Evolutionary conservation across 2,329 filamentous ascomycete genomes (phyloP).

Genomic region (Aspergillus clavatus): DNA sequence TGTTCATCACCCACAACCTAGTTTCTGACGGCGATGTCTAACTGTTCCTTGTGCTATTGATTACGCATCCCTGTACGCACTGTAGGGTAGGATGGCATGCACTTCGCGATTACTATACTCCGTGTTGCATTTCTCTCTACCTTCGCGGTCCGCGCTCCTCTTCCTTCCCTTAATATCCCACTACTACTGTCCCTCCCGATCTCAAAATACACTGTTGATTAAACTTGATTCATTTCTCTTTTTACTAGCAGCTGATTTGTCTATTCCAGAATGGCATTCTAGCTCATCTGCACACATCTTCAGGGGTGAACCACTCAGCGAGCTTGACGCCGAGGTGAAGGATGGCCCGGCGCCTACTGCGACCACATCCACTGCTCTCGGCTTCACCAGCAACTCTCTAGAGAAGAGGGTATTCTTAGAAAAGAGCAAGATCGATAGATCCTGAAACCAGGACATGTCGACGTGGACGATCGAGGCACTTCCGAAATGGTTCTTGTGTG

Average conservation of each 20-base stretch:
- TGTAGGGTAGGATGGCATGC: too few species aligned
- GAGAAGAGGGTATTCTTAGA: conserved; percentile 22
- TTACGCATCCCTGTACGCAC: too few species aligned
- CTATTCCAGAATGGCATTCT: conserved; percentile 5
- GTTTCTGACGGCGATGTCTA: too few species aligned
- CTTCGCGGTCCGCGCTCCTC: not conserved
- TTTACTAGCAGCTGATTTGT: conserved; percentile 6
- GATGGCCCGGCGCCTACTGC: conserved; percentile 24
- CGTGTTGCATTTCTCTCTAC: too few species aligned
- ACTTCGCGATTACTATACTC: too few species aligned
- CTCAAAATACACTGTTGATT: not conserved
- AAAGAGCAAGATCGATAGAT: too few species aligned
- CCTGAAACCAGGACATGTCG: conserved; percentile 18
- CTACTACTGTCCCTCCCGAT: conserved; percentile 5
- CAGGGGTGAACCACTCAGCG: conserved; percentile 17
- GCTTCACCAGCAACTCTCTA: conserved; percentile 5
- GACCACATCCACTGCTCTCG: conserved; percentile 12
- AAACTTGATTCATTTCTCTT: conserved; percentile 1
- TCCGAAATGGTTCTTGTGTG: not conserved
- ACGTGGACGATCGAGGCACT: not conserved
- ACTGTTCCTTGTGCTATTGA: too few species aligned
- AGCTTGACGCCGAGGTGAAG: conserved; percentile 20
- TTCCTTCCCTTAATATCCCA: not conserved
- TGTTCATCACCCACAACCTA: too few species aligned
- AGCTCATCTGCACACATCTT: not conserved